Base-by-base conservation (phyloP, 768 basidiomycete species). In the Leccinum disarticulatum region DNA sequence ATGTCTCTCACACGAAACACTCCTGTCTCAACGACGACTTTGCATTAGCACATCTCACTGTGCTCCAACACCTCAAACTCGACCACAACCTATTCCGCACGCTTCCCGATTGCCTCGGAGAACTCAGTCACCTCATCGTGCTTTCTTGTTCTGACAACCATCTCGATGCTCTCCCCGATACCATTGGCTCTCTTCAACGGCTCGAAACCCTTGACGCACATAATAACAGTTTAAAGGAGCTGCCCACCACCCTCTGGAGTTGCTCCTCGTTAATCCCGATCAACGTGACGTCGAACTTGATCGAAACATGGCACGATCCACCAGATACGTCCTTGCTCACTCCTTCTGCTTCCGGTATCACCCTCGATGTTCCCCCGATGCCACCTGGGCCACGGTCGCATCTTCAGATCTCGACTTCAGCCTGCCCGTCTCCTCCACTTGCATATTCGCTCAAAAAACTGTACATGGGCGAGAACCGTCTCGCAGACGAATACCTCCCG, bases 121-220 rank as follows among this genome's bases (percentile, higher is more conserved):
- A 87, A 22, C 84, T 99, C 46, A 76, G 73, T 27, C 82, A 82
- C 59, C 84, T 99, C 35, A 80, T 87, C 65, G 78, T 76, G 0
- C 82, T 99, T 7, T 90, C 90, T 11, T 93, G 92, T 69, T 91
- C 92, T n/a, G 92, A 98, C 73, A 98, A 98, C 75, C 83, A 87
- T 64, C 81, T 99, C 19, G 84, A 85, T 56, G 74, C 80, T 15
- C 80, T 98, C 0, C 97, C 97, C 0, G 71, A 78, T 11, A 85
- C 83, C 47, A 87, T 98, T 52, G 93, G 93, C 14, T 78, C 79
- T 9, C 78, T 98, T 49, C 84, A 85, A 74, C 86, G 84, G 47
- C 81, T 98, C 10, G 83, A 87, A 64, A 77, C 75, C 1, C 80
- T 99, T 46, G 93, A 97, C 64, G 89, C 89, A 3, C 95, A 98